These are phyloP conservation scores for Russula emetica DNA, from an alignment of 768 basidiomycete genomes.

Conservation along the genomic window DNA sequence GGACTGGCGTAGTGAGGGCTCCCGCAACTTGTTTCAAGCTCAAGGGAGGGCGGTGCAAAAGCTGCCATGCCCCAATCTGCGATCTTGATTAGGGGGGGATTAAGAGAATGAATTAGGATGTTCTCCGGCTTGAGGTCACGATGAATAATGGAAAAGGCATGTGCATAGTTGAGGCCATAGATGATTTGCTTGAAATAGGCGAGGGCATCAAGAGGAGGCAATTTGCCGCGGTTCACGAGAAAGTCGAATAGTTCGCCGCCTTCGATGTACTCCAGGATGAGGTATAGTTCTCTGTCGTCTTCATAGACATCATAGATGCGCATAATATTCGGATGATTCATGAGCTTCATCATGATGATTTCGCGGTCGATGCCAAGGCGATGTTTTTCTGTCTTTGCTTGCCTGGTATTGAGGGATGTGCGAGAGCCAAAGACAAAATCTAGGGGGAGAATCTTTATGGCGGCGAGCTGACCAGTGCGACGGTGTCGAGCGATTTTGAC, in stretches of 20 bases:
- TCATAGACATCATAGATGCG: slow-evolving; percentile 95
- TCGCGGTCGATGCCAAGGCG: slow-evolving; percentile 87
- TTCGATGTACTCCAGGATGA: slow-evolving; percentile 92
- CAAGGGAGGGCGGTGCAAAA: slow-evolving; percentile 76
- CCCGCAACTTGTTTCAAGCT: slow-evolving; percentile 93
- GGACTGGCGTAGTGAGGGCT: slow-evolving; percentile 97
- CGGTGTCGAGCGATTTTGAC: slow-evolving; percentile 91
- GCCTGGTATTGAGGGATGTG: slow-evolving; percentile 57
- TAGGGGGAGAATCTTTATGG: slow-evolving; percentile 91
- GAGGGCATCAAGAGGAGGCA: slow-evolving; percentile 77
- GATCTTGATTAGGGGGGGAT: slow-evolving; percentile 85
- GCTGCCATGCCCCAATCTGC: slow-evolving; percentile 99
- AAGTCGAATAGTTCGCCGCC: slow-evolving; percentile 98
- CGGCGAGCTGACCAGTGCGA: slow-evolving; percentile 84
- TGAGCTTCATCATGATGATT: slow-evolving; percentile 98
- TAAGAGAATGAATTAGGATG: slow-evolving; percentile 80
- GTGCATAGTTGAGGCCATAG: slow-evolving; percentile 93
- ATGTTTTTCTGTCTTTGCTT: slow-evolving; percentile 73
- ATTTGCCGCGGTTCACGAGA: slow-evolving; percentile 80
- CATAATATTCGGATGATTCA: slow-evolving; percentile 97
- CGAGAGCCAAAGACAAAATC: slow-evolving; percentile 73
- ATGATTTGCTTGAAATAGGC: slow-evolving; percentile 95
- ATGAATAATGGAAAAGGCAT: slow-evolving; percentile 96
- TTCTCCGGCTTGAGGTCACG: slow-evolving; percentile 99
- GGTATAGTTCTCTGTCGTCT: slow-evolving; percentile 83